Evolutionary conservation across 257 asterid genomes (phyloP).

Genomic region (Fraxinus quadrangulata): DNA sequence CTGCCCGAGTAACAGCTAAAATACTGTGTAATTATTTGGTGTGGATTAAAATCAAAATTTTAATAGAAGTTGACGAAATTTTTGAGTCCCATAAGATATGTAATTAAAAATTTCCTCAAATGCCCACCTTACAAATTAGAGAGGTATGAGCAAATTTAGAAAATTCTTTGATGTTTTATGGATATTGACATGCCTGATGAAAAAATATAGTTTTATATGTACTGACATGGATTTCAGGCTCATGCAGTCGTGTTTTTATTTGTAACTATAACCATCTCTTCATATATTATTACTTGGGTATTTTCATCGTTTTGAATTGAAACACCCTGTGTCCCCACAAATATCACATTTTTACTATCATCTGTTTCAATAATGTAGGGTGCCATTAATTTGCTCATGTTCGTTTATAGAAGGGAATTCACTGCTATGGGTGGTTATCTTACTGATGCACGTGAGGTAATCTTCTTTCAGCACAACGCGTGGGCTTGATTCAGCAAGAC

Average conservation of each 20-base stretch:
- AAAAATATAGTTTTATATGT: constrained; percentile 11
- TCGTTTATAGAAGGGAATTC: constrained; percentile 82
- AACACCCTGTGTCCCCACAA: constrained; percentile 5
- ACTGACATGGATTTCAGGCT: constrained; percentile 16
- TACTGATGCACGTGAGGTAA: constrained; percentile 99
- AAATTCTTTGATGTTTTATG: constrained; percentile 17
- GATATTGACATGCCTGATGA: constrained; percentile 5
- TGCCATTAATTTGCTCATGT: constrained; percentile 90
- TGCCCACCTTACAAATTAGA: constrained; percentile 96
- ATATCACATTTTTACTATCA: constrained; percentile 19
- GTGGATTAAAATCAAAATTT: too few relatives aligned
- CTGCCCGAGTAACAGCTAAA: too few relatives aligned
- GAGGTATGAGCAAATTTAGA: constrained; percentile 57
- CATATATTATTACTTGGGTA: constrained; percentile 11
- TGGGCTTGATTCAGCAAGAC: constrained; percentile 9
- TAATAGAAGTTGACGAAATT: too few relatives aligned
- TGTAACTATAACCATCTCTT: constrained; percentile 16
- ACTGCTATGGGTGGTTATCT: constrained; percentile 96
- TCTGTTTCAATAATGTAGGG: constrained; percentile 60
- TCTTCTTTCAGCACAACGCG: constrained; percentile 26
- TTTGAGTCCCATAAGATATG: too few relatives aligned
- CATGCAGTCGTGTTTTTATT: constrained; percentile 5
- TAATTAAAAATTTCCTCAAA: too few relatives aligned
- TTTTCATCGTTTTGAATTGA: neutral
- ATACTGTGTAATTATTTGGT: too few relatives aligned